phyloP scores from a whole-genome alignment of 768 basidiomycete genomes.

The Lactarius hatsudake region DNA sequence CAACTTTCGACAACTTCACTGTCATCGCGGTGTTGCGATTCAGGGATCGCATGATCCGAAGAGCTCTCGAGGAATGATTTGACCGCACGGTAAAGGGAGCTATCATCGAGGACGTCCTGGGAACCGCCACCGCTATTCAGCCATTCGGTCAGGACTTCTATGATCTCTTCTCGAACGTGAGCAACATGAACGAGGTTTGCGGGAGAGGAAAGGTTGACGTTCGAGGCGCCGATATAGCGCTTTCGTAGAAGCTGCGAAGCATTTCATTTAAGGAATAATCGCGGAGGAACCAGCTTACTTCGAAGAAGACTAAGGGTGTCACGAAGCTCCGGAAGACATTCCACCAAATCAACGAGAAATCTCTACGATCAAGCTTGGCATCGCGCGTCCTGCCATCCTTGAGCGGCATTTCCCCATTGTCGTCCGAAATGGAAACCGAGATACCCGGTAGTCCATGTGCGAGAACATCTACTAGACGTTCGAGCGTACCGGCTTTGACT shows the following conservation, averaged over 20 bases:
- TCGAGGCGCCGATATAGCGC: constrained; percentile 58
- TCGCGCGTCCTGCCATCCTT: constrained; percentile 71
- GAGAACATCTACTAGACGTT: constrained; percentile 68
- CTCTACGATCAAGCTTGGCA: constrained; percentile 65
- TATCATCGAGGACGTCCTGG: constrained; percentile 74
- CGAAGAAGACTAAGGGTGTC: constrained; percentile 78
- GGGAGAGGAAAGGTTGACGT: constrained; percentile 40
- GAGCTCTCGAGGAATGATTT: constrained; percentile 56
- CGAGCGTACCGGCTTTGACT: constrained; percentile 76
- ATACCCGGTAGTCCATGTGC: constrained; percentile 76
- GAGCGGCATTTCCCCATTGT: constrained; percentile 82
- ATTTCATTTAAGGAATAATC: constrained; percentile 6
- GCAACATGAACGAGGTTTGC: constrained; percentile 50
- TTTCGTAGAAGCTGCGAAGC: constrained; percentile 65
- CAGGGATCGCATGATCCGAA: constrained; percentile 51
- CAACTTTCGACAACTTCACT: constrained; percentile 19
- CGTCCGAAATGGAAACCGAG: constrained; percentile 78
- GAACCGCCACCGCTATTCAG: constrained; percentile 68
- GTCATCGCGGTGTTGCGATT: constrained; percentile 25
- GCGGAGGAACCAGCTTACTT: constrained; percentile 48
- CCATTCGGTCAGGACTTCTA: constrained; percentile 71
- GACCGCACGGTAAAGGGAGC: constrained; percentile 57
- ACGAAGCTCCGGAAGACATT: constrained; percentile 79
- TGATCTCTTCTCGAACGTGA: constrained; percentile 56
- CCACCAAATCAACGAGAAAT: constrained; percentile 83